A percentile compares a stretch with the other conserved stretches of the same genome.
Evolutionary conservation across 495 filamentous ascomycete species (phyloP).

Genomic region (Penicillium coprophilum): DNA sequence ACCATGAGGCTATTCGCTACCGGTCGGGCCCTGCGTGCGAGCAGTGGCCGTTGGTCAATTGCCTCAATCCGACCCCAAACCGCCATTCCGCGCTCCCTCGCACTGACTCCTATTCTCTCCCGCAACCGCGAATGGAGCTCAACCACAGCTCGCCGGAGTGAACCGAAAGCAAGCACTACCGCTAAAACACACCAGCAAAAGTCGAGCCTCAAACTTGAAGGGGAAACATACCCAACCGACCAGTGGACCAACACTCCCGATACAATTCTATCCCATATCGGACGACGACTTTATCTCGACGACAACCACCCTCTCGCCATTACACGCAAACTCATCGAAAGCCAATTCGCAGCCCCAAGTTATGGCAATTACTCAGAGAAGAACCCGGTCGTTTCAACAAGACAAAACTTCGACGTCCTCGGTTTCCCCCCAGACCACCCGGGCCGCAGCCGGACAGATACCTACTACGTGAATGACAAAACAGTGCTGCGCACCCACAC

Average conservation of each 20-base stretch:
- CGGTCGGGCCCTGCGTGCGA: constrained; percentile 44
- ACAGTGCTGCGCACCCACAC: constrained; percentile 92
- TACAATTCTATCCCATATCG: constrained; percentile 69
- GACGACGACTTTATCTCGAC: constrained; percentile 78
- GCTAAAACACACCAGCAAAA: constrained; percentile 19
- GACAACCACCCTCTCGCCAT: constrained; percentile 87
- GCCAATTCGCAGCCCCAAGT: constrained; percentile 69
- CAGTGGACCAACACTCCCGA: constrained; percentile 82
- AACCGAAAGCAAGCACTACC: constrained; percentile 17
- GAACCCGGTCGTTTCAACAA: constrained; percentile 79
- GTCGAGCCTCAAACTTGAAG: constrained; percentile 54
- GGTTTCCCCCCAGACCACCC: constrained; percentile 87
- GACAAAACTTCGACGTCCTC: constrained; percentile 93
- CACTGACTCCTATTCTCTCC: constrained; percentile 17
- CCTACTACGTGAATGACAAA: constrained; percentile 87
- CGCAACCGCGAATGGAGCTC: constrained; percentile 37
- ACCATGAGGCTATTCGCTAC: constrained; percentile 49
- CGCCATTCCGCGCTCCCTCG: constrained; percentile 28
- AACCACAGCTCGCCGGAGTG: constrained; percentile 30
- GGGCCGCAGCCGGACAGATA: constrained; percentile 83
- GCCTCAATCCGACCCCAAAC: constrained; percentile 27
- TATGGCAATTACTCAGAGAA: constrained; percentile 76
- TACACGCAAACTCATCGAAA: constrained; percentile 89
- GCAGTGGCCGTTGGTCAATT: constrained; percentile 43
- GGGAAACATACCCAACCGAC: constrained; percentile 64